Conservation (phyloP, 345 rosid species). For the Physaria fendleri region DNA sequence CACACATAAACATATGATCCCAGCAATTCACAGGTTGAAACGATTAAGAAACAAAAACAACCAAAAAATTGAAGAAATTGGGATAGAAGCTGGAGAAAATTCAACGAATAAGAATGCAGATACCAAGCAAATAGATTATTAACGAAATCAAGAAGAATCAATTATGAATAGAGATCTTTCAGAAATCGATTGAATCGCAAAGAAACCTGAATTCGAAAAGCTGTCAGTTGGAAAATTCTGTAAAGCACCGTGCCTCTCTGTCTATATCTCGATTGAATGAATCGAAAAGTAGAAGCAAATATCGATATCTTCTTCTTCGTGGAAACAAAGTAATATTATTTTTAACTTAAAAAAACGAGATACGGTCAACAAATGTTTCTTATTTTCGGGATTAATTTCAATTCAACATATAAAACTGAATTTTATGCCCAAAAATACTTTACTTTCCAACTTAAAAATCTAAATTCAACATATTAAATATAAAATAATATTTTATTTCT, state of each 20-base stretch:
- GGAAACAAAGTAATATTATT: slow-evolving; percentile 1
- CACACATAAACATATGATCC: background rate
- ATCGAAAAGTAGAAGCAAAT: slow-evolving; percentile 22
- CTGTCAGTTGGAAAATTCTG: slow-evolving; percentile 15
- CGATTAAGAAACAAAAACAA: background rate
- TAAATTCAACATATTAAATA: no score
- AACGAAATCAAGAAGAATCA: no score
- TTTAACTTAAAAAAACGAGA: background rate
- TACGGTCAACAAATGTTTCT: slow-evolving; percentile 24
- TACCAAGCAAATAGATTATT: background rate
- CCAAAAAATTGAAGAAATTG: background rate
- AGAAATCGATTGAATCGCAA: slow-evolving; percentile 3
- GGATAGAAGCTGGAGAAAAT: slow-evolving; percentile 2
- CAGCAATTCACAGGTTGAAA: background rate
- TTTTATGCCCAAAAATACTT: no score
- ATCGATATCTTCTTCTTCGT: slow-evolving; percentile 3
- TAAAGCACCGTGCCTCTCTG: slow-evolving; percentile 12
- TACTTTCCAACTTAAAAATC: no score
- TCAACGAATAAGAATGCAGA: slow-evolving; percentile 18
- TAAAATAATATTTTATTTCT: no score
- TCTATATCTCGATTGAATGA: slow-evolving; percentile 21
- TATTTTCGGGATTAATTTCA: background rate
- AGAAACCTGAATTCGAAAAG: slow-evolving; percentile 12
- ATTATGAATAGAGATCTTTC: slow-evolving; percentile 2
- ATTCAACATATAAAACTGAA: no score